Base-by-base conservation (phyloP, 768 basidiomycete species). In the Tulasnella sp. region DNA sequence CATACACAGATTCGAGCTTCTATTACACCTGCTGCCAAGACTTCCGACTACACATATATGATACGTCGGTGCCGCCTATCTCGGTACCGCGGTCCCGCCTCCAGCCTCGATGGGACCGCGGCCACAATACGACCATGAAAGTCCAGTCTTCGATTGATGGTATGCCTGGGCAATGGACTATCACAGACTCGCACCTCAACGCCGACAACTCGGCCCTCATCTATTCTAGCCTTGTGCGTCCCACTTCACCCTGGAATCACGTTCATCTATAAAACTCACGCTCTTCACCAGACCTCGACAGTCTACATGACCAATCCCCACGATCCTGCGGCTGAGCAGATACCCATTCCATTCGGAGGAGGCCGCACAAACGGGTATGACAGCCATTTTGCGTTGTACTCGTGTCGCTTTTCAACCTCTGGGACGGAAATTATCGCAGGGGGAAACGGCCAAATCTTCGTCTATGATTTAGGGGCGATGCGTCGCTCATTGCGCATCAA, bases 341-440 rank as follows among this genome's bases (percentile, higher is more conserved):
- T 77, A 19, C 80, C 86, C 4, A 81, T 89, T 71, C 75, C 58
- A 63, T 74, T 68, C 69, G 45, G 63, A 8, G 63, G 65, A 61
- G 63, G 60, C 22, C 70, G 67, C 17, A 62, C 70, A 34, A 45
- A 60, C n/a, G 74, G 73, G 67, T 70, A 75, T 5, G 55, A 50
- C 46, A 78, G 79, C 38, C 72, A 75, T 15, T 84, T 82, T 60
- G 81, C 87, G 49, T 87, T 98, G 55, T 99, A 89, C 84, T 91
- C 88, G 63, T 92, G 94, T 68, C 81, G 88, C 44, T 98, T 98
- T 70, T 97, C 92, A 34, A 91, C 93, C 5, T 94, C 98, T 66
- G 93, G 92, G 0, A 89, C 86, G 49, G 96, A 99, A 70, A 83
- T 98, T 19, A 80, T 99, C 45, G 94, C 94, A 27, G 94, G 94